phyloP scores from a whole-genome alignment of 495 filamentous ascomycete species.

The Hypomontagnella submonticulosa region DNA sequence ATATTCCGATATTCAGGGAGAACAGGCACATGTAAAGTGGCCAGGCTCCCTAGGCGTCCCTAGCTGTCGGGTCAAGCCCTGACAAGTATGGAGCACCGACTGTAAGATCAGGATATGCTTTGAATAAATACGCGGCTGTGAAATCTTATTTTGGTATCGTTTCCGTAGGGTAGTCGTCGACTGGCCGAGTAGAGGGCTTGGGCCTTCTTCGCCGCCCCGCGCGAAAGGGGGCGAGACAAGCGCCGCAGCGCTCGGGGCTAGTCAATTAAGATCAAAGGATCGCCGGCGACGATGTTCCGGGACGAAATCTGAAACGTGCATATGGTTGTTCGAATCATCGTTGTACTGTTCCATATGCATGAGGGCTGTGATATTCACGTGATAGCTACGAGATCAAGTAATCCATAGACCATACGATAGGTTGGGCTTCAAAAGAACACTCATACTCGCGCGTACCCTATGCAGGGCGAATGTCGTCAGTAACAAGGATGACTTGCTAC shows the following conservation, averaged over 20 bases:
- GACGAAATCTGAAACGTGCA: constrained; percentile 37
- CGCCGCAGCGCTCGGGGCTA: constrained; percentile 21
- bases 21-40: constrained; percentile 1
- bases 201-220: constrained; percentile 8
- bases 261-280: constrained; percentile 42
- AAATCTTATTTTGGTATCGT: constrained; percentile 29
- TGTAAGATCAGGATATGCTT: constrained; percentile 10
- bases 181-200: constrained; percentile 12
- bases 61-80: constrained; percentile 27
- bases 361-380: constrained; percentile 17
- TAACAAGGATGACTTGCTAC: background rate
- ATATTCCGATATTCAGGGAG: constrained; percentile 9
- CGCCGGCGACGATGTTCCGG: constrained; percentile 34
- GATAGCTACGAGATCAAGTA: constrained; percentile 10
- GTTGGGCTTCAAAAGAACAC: background rate
- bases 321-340: constrained; percentile 27
- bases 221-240: constrained; percentile 18
- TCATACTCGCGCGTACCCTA: background rate
- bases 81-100: constrained; percentile 21
- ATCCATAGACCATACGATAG: background rate
- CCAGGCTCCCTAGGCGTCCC: constrained; percentile 17
- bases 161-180: constrained; percentile 1
- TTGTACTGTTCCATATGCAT: constrained; percentile 5
- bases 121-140: constrained; percentile 17
- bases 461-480: background rate